A percentile compares a stretch with the other conserved stretches of the same genome.
Conservation (phyloP, 805 yeast genomes). For the Candida pseudofarinosa region DNA sequence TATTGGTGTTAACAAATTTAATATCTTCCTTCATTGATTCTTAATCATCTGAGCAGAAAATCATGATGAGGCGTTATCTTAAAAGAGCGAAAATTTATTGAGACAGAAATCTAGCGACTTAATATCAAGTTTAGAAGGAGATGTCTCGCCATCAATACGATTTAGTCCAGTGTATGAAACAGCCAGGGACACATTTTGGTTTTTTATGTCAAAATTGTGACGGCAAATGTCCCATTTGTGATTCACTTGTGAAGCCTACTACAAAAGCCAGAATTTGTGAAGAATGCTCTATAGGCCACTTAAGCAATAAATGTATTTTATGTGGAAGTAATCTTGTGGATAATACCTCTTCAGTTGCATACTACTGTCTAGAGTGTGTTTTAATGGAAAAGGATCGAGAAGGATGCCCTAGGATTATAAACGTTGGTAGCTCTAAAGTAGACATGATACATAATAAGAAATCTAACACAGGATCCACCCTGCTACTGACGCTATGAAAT, state of each 20-base stretch:
- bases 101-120: no score
- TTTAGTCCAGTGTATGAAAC: conserved; percentile 76
- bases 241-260: conserved; percentile 72
- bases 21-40: not conserved
- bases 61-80: not conserved
- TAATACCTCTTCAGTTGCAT: conserved; percentile 51
- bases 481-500: not conserved
- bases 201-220: conserved; percentile 80
- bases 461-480: conserved; percentile 9
- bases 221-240: conserved; percentile 89
- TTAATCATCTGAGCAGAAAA: not conserved
- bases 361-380: conserved; percentile 84
- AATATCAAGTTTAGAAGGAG: no score
- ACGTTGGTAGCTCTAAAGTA: conserved; percentile 71
- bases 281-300: conserved; percentile 75
- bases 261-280: conserved; percentile 71
- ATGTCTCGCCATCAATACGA: conserved; percentile 93
- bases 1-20: not conserved
- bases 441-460: conserved; percentile 63
- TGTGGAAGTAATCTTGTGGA: conserved; percentile 65
- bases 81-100: not conserved
- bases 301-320: conserved; percentile 64
- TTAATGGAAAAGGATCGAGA: conserved; percentile 74
- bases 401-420: conserved; percentile 85
- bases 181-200: conserved; percentile 73